These are phyloP conservation scores for Globisporangium abappressorium DNA, from an alignment of 352 stramenopile genomes.

Conservation along the genomic window DNA sequence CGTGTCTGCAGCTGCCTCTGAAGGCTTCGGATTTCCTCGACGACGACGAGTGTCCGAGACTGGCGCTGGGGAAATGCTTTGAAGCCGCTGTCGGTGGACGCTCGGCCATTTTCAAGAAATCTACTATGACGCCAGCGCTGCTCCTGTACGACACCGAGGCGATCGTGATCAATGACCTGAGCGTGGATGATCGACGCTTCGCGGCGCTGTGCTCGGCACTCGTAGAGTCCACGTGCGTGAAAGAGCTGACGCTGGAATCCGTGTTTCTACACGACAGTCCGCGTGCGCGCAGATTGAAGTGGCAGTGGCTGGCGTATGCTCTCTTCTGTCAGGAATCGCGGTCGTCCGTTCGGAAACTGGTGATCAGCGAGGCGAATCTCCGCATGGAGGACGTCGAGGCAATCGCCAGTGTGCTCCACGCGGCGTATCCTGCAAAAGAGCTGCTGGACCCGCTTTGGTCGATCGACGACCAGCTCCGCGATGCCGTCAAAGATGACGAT, in stretches of 20 bases:
- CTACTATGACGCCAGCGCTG: no score
- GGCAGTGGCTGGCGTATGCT: conserved; percentile 18
- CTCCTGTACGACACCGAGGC: not conserved
- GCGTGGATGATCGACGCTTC: conserved; percentile 17
- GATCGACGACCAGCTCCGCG: conserved; percentile 22
- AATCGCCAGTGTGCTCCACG: conserved; percentile 23
- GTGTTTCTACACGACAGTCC: conserved; percentile 11
- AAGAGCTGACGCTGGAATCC: conserved; percentile 17
- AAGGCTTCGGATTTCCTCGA: conserved; percentile 32
- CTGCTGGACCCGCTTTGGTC: conserved; percentile 35
- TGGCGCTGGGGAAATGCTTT: conserved; percentile 27
- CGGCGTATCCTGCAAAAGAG: conserved; percentile 22
- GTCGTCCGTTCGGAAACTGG: conserved; percentile 13
- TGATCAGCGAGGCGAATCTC: conserved; percentile 11
- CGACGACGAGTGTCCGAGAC: conserved; percentile 30
- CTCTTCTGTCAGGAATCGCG: conserved; percentile 15
- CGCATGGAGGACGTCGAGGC: conserved; percentile 22
- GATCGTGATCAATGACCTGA: conserved; percentile 17
- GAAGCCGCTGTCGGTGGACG: conserved; percentile 8
- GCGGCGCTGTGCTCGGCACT: conserved; percentile 13
- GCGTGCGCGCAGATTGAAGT: conserved; percentile 12
- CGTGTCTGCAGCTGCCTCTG: conserved; percentile 29
- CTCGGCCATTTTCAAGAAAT: conserved; percentile 1
- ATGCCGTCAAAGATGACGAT: conserved; percentile 4
- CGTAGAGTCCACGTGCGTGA: conserved; percentile 9